Percentiles rank a stretch among this genome's conserved stretches.
phyloP scores from a whole-genome alignment of 1,284 basidiomycete genomes.

The Sporisorium iseilematis-ciliati region DNA sequence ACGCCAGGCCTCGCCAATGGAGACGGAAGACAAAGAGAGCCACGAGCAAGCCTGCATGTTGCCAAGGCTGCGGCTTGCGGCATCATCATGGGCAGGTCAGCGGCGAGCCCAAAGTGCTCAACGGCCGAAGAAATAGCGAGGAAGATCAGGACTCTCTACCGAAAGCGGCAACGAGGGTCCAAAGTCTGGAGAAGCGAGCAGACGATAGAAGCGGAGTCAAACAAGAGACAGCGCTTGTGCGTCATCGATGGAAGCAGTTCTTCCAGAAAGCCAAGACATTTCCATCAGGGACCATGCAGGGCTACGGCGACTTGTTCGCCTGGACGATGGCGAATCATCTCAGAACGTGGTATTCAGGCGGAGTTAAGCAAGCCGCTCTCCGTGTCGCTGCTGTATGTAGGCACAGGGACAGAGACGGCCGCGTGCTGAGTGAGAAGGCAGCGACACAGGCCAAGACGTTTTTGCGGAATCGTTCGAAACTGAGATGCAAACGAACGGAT shows the following conservation, averaged over 20 bases:
- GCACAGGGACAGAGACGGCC: neutral
- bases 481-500: neutral
- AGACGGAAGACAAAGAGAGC: neutral
- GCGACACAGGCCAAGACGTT: neutral
- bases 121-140: neutral
- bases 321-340: neutral
- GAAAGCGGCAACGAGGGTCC: slow-evolving; percentile 8
- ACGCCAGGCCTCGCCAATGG: slow-evolving; percentile 1
- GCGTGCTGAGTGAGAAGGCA: too few relatives aligned
- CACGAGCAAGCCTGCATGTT: slow-evolving; percentile 15
- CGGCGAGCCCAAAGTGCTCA: neutral
- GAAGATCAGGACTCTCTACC: neutral
- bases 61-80: slow-evolving; percentile 41
- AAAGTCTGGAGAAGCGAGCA: slow-evolving; percentile 8
- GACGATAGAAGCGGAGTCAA: slow-evolving; percentile 2
- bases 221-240: slow-evolving; percentile 14
- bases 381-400: too few relatives aligned
- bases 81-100: slow-evolving; percentile 5
- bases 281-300: slow-evolving; percentile 8
- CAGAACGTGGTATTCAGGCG: neutral
- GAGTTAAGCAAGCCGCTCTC: neutral
- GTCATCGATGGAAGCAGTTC: slow-evolving; percentile 18
- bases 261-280: slow-evolving; percentile 19
- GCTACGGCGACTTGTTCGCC: neutral
- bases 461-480: neutral